These are phyloP conservation scores for Ophioceras dolichostomum DNA, from an alignment of 2,329 filamentous ascomycete species.

Conservation along the genomic window DNA sequence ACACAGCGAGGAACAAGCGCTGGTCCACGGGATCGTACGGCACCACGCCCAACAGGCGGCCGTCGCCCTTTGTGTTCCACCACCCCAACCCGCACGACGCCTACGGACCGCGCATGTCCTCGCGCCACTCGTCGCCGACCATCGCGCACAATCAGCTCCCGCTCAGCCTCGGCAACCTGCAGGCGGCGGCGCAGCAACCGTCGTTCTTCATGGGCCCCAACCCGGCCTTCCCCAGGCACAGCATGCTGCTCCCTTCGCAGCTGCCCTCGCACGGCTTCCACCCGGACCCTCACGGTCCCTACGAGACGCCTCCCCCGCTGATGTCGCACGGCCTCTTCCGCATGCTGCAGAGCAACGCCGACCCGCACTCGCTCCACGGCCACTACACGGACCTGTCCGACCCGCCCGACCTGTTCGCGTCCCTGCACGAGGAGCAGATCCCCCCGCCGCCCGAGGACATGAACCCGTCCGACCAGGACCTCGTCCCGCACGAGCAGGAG, in stretches of 20 bases:
- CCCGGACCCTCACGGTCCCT: constrained; percentile 37
- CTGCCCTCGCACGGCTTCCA: constrained; percentile 27
- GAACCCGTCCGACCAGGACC: constrained; percentile 64
- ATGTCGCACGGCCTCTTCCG: constrained; percentile 64
- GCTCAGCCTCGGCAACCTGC: constrained; percentile 41
- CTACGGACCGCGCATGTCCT: constrained; percentile 43
- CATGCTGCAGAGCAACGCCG: constrained; percentile 63
- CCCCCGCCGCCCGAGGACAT: constrained; percentile 70
- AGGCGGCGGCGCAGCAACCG: constrained; percentile 40
- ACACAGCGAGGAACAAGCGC: constrained; percentile 54
- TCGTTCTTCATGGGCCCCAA: constrained; percentile 35
- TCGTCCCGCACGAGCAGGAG: constrained; percentile 68
- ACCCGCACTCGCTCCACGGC: constrained; percentile 52
- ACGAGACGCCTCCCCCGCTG: constrained; percentile 47
- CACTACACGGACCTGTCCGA: constrained; percentile 65
- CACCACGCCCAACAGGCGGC: constrained; percentile 39
- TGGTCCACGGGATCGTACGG: constrained; percentile 70
- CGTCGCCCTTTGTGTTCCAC: constrained; percentile 51
- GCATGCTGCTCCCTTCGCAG: constrained; percentile 47
- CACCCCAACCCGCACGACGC: constrained; percentile 46
- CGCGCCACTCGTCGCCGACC: constrained; percentile 37
- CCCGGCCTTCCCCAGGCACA: constrained; percentile 38
- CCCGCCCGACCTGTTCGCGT: constrained; percentile 65
- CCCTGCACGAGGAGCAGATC: constrained; percentile 60
- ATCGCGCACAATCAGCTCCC: constrained; percentile 34